Conservation (phyloP, 2,329 filamentous ascomycete species). For the Aspergillus proliferans region DNA sequence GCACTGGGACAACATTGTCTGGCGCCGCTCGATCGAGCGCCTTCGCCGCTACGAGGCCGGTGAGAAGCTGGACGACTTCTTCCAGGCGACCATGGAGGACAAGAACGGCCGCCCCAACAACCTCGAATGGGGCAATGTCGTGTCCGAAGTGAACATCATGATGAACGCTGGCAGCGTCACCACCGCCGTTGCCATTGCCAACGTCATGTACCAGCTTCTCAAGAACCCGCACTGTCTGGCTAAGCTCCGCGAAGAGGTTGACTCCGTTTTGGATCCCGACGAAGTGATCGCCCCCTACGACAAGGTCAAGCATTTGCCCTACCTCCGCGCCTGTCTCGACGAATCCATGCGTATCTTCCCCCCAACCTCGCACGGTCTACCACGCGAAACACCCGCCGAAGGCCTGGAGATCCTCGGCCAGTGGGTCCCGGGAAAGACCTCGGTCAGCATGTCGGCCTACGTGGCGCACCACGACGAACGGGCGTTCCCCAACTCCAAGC, state of each 20-base stretch:
- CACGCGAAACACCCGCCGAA: constrained; percentile 41
- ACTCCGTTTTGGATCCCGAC: constrained; percentile 37
- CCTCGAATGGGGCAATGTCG: constrained; percentile 54
- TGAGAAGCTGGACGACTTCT: constrained; percentile 55
- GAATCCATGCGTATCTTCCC: constrained; percentile 45
- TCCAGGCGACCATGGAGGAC: constrained; percentile 50
- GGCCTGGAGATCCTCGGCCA: constrained; percentile 41
- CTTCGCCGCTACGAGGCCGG: constrained; percentile 36
- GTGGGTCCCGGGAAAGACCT: constrained; percentile 41
- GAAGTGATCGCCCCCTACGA: constrained; percentile 46
- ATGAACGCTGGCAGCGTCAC: constrained; percentile 49
- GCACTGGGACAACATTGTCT: constrained; percentile 38
- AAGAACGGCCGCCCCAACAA: constrained; percentile 41
- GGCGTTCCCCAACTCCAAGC: constrained; percentile 34
- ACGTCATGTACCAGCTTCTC: constrained; percentile 49
- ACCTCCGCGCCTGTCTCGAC: constrained; percentile 48
- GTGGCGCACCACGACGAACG: constrained; percentile 35
- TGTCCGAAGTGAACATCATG: constrained; percentile 45
- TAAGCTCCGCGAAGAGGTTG: constrained; percentile 43
- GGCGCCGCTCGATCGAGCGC: constrained; percentile 36
- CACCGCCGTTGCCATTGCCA: constrained; percentile 49
- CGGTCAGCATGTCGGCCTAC: constrained; percentile 40
- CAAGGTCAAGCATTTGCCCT: constrained; percentile 47
- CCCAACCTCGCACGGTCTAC: constrained; percentile 40
- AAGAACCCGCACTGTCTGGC: constrained; percentile 38